These are phyloP conservation scores for Paralagenidium karlingii DNA, from an alignment of 352 stramenopile species.

Conservation along the genomic window DNA sequence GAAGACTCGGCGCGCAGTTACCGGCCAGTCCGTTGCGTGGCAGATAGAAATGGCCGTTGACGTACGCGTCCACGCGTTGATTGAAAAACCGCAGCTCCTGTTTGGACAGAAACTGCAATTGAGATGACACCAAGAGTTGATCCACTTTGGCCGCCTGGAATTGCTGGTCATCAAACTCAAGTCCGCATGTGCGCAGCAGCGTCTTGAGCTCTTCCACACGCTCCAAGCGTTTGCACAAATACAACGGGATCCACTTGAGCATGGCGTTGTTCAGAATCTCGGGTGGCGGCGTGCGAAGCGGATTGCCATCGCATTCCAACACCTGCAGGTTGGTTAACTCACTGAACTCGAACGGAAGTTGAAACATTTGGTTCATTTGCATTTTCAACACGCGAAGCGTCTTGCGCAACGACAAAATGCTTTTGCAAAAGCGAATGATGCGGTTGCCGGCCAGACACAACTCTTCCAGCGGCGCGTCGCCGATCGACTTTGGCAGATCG, in stretches of 20 bases:
- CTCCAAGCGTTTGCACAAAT: constrained; percentile 44
- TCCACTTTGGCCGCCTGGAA: constrained; percentile 29
- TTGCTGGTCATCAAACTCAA: constrained; percentile 19
- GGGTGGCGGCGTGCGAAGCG: constrained; percentile 50
- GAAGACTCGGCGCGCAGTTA: constrained; percentile 12
- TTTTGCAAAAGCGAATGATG: constrained; percentile 25
- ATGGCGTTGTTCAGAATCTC: constrained; percentile 45
- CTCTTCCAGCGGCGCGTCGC: constrained; percentile 22
- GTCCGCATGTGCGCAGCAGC: constrained; percentile 18
- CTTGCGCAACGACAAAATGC: constrained; percentile 22
- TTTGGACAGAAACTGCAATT: constrained; percentile 30
- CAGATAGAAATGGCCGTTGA: constrained; percentile 64
- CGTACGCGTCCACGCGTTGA: constrained; percentile 32
- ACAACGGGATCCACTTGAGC: constrained; percentile 29
- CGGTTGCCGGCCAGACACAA: constrained; percentile 45
- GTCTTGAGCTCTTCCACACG: constrained; percentile 33
- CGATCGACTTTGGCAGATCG: constrained; percentile 26
- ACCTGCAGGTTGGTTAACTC: constrained; percentile 21
- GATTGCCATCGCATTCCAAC: constrained; percentile 56
- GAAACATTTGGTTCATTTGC: constrained; percentile 61
- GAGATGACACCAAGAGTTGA: constrained; percentile 10
- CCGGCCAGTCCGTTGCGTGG: too few relatives aligned
- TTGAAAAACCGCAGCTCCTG: constrained; percentile 41
- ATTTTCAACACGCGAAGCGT: constrained; percentile 35
- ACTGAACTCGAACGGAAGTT: constrained; percentile 40